Percentiles rank a stretch among this genome's conserved stretches.
phyloP scores from a whole-genome alignment of 768 basidiomycete species.

The Scleroderma citrinum region DNA sequence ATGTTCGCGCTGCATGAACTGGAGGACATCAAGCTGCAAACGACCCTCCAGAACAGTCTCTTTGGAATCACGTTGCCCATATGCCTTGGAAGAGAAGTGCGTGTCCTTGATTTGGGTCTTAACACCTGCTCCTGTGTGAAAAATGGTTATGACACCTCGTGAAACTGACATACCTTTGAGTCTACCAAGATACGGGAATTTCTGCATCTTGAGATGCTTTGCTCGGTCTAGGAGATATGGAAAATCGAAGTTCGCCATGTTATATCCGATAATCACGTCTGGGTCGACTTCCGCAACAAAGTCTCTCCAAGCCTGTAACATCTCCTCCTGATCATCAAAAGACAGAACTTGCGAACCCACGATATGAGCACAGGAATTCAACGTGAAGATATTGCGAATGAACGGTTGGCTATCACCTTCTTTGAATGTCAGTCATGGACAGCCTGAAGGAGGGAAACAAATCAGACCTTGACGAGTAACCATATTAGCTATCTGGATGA shows the following conservation, averaged over 20 bases:
- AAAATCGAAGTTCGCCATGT: slow-evolving; percentile 90
- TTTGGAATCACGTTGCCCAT: slow-evolving; percentile 95
- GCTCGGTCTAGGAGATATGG: slow-evolving; percentile 95
- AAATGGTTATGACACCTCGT: slow-evolving; percentile 4
- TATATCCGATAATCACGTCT: slow-evolving; percentile 95
- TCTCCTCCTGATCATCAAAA: slow-evolving; percentile 63
- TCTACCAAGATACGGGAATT: slow-evolving; percentile 72
- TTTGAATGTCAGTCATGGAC: neutral
- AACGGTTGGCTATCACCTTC: slow-evolving; percentile 89
- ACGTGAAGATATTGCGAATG: slow-evolving; percentile 92
- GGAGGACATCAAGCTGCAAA: slow-evolving; percentile 90
- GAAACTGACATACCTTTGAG: slow-evolving; percentile 50
- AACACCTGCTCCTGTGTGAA: slow-evolving; percentile 40
- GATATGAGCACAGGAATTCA: slow-evolving; percentile 91
- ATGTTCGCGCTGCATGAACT: slow-evolving; percentile 98
- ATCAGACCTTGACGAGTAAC: slow-evolving; percentile 89
- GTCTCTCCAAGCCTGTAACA: slow-evolving; percentile 83
- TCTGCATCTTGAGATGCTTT: slow-evolving; percentile 62
- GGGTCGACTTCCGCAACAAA: slow-evolving; percentile 90
- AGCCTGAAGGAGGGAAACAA: neutral
- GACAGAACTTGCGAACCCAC: slow-evolving; percentile 95
- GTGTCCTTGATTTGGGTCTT: slow-evolving; percentile 84
- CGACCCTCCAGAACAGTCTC: slow-evolving; percentile 88
- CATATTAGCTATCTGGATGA: slow-evolving; percentile 99
- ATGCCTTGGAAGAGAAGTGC: slow-evolving; percentile 97